A percentile compares a stretch with the other conserved stretches of the same genome.
Evolutionary conservation across 352 stramenopile species (phyloP).

Genomic region (Sclerospora graminicola): DNA sequence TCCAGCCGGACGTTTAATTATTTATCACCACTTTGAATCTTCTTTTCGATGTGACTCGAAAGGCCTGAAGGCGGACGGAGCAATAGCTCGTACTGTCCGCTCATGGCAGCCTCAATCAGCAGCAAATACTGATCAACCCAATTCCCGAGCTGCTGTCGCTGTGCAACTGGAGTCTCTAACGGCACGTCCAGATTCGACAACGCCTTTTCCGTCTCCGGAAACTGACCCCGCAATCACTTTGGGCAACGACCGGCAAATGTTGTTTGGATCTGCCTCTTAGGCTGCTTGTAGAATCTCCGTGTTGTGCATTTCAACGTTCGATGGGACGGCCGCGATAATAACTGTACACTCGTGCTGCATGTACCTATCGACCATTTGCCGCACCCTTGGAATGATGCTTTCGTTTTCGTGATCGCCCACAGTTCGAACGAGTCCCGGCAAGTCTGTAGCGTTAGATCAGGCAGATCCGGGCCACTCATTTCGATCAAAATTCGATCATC

Average conservation of each 20-base stretch:
- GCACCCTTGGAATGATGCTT: constrained; percentile 55
- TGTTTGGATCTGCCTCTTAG: constrained; percentile 50
- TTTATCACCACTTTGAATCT: background rate
- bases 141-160: constrained; percentile 23
- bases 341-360: constrained; percentile 67
- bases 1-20: constrained; percentile 23
- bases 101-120: constrained; percentile 22
- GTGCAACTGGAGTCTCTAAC: constrained; percentile 9
- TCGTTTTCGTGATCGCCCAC: constrained; percentile 52
- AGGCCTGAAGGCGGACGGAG: background rate
- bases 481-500: constrained; percentile 75
- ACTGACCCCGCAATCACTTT: constrained; percentile 35
- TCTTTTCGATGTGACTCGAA: constrained; percentile 15
- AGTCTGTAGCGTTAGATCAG: constrained; percentile 76
- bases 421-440: constrained; percentile 70
- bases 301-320: constrained; percentile 82
- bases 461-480: constrained; percentile 41
- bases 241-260: constrained; percentile 34
- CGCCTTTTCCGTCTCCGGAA: constrained; percentile 6
- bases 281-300: constrained; percentile 71
- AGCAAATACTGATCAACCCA: constrained; percentile 22
- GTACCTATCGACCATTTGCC: constrained; percentile 60
- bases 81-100: constrained; percentile 20
- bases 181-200: constrained; percentile 18
- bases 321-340: constrained; percentile 77